Percentiles rank a stretch among this genome's conserved stretches.
These are phyloP conservation scores for Dactylellina parvicollis DNA, from an alignment of 2,329 filamentous ascomycete genomes.

Conservation along the genomic window DNA sequence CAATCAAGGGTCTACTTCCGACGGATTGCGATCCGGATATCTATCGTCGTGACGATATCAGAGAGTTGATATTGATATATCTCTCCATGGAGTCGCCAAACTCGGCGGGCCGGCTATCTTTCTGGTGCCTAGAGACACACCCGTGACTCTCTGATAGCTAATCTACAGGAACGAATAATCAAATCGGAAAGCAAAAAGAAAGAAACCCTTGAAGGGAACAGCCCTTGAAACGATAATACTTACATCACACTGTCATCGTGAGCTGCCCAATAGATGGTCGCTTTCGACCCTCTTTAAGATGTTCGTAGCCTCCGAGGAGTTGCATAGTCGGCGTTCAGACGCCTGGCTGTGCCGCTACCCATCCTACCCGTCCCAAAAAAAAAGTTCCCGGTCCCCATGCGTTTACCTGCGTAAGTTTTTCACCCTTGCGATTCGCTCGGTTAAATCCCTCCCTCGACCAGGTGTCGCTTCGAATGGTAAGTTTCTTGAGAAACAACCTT, in stretches of 20 bases:
- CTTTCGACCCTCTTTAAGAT: background rate
- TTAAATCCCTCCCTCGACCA: background rate
- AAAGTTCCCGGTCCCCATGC: conserved; percentile 34
- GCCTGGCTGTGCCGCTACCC: background rate
- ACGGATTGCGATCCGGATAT: too few species aligned
- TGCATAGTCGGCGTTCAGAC: conserved; percentile 27
- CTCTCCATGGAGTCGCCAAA: conserved; percentile 25
- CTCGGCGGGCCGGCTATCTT: conserved; percentile 18
- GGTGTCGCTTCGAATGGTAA: conserved; percentile 4
- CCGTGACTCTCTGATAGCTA: conserved; percentile 3
- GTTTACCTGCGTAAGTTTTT: conserved; percentile 39
- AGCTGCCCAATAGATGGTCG: conserved; percentile 1
- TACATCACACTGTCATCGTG: conserved; percentile 7
- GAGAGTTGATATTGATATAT: background rate
- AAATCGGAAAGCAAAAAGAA: background rate
- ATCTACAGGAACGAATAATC: background rate
- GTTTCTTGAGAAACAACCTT: conserved; percentile 46
- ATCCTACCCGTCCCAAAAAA: background rate
- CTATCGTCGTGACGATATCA: background rate
- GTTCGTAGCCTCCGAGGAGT: background rate
- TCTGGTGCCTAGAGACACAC: conserved; percentile 26
- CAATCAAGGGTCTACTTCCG: too few species aligned
- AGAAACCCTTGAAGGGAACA: background rate
- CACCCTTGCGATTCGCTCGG: conserved; percentile 11
- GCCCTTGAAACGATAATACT: conserved; percentile 28